Conservation (phyloP, 2,329 filamentous ascomycete species). For the Phialemonium atrogriseum region DNA sequence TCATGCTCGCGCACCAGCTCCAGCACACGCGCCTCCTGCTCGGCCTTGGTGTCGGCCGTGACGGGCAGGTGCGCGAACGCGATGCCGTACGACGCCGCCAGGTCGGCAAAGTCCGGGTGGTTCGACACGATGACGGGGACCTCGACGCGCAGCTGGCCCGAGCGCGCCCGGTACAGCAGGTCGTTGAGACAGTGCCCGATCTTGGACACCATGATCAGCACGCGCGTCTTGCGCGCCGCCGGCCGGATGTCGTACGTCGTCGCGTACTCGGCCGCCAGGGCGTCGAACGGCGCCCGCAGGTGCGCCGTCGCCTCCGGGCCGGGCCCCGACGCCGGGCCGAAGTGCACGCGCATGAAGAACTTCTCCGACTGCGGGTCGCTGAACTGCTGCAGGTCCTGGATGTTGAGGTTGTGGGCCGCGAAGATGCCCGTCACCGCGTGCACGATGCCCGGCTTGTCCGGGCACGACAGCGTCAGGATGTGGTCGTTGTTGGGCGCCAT, state of each 20-base stretch:
- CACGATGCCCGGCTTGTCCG: slow-evolving; percentile 77
- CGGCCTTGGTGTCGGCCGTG: slow-evolving; percentile 65
- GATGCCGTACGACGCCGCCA: slow-evolving; percentile 67
- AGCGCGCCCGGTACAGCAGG: slow-evolving; percentile 70
- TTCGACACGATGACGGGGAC: slow-evolving; percentile 75
- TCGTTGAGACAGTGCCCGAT: slow-evolving; percentile 83
- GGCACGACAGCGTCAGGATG: slow-evolving; percentile 75
- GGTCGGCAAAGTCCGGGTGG: slow-evolving; percentile 62
- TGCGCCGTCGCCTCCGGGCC: slow-evolving; percentile 35
- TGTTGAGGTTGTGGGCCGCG: slow-evolving; percentile 66
- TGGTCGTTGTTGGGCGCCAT: slow-evolving; percentile 44
- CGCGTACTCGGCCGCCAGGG: slow-evolving; percentile 53
- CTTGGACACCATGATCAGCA: slow-evolving; percentile 85
- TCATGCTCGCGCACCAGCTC: slow-evolving; percentile 59
- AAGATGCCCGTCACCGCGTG: slow-evolving; percentile 76
- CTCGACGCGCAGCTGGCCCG: slow-evolving; percentile 65
- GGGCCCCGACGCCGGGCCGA: slow-evolving; percentile 46
- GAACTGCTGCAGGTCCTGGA: slow-evolving; percentile 79
- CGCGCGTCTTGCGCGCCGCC: slow-evolving; percentile 60
- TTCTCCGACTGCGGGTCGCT: slow-evolving; percentile 64
- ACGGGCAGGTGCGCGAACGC: slow-evolving; percentile 77
- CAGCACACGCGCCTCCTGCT: slow-evolving; percentile 65
- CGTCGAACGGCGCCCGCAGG: slow-evolving; percentile 47
- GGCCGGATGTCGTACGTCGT: slow-evolving; percentile 68
- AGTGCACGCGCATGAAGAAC: slow-evolving; percentile 88